Conservation (phyloP, 2,329 filamentous ascomycete genomes). For the Pestalotiopsis sp. region DNA sequence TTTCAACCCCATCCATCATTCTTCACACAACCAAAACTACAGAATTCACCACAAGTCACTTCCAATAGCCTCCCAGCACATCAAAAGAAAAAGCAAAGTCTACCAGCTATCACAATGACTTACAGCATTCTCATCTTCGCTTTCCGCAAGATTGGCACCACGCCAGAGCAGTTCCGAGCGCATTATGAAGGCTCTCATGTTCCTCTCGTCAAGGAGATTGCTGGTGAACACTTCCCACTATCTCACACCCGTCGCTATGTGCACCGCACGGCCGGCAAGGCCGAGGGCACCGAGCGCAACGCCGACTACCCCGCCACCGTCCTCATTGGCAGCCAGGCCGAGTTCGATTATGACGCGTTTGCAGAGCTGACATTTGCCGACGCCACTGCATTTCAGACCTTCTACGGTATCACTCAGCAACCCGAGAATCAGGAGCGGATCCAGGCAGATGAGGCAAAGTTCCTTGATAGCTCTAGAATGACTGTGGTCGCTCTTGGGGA, state of each 20-base stretch:
- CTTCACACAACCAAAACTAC: too few species aligned
- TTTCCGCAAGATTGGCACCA: slow-evolving; percentile 20
- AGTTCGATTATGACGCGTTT: slow-evolving; percentile 24
- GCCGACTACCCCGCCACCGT: slow-evolving; percentile 19
- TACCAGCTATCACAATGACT: slow-evolving; percentile 14
- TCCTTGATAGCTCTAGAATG: slow-evolving; percentile 21
- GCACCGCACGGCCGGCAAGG: slow-evolving; percentile 15
- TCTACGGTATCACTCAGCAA: slow-evolving; percentile 17
- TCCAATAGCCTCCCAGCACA: background rate
- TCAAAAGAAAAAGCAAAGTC: background rate
- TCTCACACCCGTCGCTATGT: slow-evolving; percentile 24
- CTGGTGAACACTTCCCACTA: slow-evolving; percentile 19
- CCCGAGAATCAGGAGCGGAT: slow-evolving; percentile 23
- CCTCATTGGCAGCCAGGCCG: slow-evolving; percentile 19
- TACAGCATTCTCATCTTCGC: slow-evolving; percentile 17
- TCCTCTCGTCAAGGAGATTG: slow-evolving; percentile 17
- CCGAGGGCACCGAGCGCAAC: slow-evolving; percentile 16
- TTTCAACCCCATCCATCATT: too few species aligned
- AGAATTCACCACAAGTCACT: too few species aligned
- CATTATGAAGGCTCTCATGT: slow-evolving; percentile 21
- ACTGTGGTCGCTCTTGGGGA: slow-evolving; percentile 17
- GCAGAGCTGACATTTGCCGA: slow-evolving; percentile 21
- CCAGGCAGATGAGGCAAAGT: slow-evolving; percentile 20
- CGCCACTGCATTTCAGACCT: slow-evolving; percentile 21
- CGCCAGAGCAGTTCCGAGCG: slow-evolving; percentile 21